Evolutionary conservation across 2,329 filamentous ascomycete genomes (phyloP).

Genomic region (Nigrospora sphaerica): DNA sequence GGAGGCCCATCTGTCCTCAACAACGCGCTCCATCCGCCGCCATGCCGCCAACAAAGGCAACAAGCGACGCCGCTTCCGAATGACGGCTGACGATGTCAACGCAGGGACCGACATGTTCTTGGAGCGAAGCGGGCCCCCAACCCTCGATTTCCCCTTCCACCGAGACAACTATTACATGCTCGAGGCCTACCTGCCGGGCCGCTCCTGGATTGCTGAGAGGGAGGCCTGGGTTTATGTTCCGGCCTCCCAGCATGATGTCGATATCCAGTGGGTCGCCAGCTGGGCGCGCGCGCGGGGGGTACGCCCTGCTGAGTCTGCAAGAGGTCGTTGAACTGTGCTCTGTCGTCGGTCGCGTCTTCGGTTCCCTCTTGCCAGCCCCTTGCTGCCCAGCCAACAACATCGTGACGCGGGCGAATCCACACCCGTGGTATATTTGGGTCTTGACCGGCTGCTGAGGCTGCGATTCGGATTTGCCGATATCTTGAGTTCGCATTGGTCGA

Average conservation of each 20-base stretch:
- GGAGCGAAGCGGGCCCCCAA: slow-evolving; percentile 39
- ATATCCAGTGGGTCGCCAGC: slow-evolving; percentile 23
- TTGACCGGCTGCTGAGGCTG: no score
- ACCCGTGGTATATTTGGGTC: no score
- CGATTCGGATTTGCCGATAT: no score
- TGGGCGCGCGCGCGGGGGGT: slow-evolving; percentile 8
- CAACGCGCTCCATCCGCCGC: slow-evolving; percentile 33
- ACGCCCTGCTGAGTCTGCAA: no score
- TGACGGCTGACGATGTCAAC: slow-evolving; percentile 36
- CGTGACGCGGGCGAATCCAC: no score
- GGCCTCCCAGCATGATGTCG: slow-evolving; percentile 28
- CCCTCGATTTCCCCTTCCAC: slow-evolving; percentile 44
- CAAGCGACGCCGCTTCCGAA: slow-evolving; percentile 32
- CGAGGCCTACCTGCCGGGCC: slow-evolving; percentile 48
- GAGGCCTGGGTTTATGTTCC: slow-evolving; percentile 42
- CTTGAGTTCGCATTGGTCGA: no score
- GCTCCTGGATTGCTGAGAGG: slow-evolving; percentile 41
- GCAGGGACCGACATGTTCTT: slow-evolving; percentile 44
- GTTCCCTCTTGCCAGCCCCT: no score
- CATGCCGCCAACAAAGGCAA: slow-evolving; percentile 44
- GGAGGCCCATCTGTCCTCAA: slow-evolving; percentile 39
- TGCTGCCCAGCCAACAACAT: no score
- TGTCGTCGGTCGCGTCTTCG: no score
- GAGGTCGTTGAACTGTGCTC: no score
- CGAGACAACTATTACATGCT: slow-evolving; percentile 54